Evolutionary conservation across 805 yeast species (phyloP).

Genomic region (Spathaspora girioi): DNA sequence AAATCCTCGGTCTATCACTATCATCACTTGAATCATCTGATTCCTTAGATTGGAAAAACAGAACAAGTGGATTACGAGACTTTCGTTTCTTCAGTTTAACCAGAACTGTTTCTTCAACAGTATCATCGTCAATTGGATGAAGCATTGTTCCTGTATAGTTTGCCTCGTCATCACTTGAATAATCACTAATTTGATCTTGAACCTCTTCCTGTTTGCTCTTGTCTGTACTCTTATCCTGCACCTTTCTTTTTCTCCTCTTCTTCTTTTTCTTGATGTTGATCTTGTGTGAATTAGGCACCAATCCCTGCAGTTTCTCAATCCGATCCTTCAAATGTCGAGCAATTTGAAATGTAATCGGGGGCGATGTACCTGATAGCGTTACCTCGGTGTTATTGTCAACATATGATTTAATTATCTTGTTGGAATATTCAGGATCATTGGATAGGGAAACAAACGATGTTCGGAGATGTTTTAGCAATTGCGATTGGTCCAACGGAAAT

Average conservation of each 20-base stretch:
- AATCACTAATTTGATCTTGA: background rate
- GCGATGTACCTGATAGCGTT: conserved; percentile 19
- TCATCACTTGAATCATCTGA: conserved; percentile 7
- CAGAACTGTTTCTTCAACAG: background rate
- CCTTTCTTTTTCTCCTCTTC: background rate
- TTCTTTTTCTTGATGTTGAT: background rate
- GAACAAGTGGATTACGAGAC: conserved; percentile 9
- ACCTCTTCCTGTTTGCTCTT: background rate
- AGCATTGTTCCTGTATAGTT: background rate
- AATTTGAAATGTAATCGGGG: conserved; percentile 28
- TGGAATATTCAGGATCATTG: conserved; percentile 20
- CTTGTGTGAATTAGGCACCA: background rate
- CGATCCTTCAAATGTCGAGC: conserved; percentile 19
- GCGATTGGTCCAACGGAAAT: conserved; percentile 30
- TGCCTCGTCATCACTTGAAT: background rate
- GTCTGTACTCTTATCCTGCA: background rate
- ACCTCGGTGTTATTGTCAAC: background rate
- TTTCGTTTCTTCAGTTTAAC: conserved; percentile 2
- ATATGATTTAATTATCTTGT: conserved; percentile 17
- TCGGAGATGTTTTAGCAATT: conserved; percentile 26
- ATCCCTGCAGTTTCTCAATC: conserved; percentile 3
- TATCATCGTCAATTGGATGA: background rate
- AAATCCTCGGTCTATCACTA: background rate
- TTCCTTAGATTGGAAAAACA: conserved; percentile 10
- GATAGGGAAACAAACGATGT: conserved; percentile 21